A percentile compares a stretch with the other conserved stretches of the same genome.
phyloP scores from a whole-genome alignment of 352 stramenopile species.

The Elongisporangium undulatum region DNA sequence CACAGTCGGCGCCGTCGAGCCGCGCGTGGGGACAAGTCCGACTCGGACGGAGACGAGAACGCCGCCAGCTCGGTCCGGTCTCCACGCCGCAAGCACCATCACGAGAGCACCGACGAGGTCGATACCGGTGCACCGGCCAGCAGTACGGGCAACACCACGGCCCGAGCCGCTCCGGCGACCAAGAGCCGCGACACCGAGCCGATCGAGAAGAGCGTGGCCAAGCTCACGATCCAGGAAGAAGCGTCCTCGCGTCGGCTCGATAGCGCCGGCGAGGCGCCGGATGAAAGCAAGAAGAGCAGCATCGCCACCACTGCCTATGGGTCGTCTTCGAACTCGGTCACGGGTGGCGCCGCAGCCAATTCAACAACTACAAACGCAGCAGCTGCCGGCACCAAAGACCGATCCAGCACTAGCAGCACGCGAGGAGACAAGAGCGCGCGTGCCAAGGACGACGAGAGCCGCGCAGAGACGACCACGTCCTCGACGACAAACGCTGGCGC shows the following conservation, averaged over 20 bases:
- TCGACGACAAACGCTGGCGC: neutral
- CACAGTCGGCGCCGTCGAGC: constrained; percentile 32
- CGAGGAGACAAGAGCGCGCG: constrained; percentile 20
- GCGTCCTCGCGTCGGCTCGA: constrained; percentile 11
- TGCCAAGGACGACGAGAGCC: constrained; percentile 52
- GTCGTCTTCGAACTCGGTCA: constrained; percentile 3
- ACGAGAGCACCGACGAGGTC: neutral
- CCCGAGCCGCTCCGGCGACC: neutral
- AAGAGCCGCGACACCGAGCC: neutral
- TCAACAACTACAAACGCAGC: neutral
- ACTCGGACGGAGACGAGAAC: constrained; percentile 24
- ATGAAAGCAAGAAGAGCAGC: constrained; percentile 9
- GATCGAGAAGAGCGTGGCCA: constrained; percentile 29
- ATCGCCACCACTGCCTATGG: neutral
- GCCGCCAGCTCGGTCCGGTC: constrained; percentile 15
- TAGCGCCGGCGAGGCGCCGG: constrained; percentile 12
- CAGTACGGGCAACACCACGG: neutral
- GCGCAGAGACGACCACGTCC: constrained; percentile 20
- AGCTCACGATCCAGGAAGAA: constrained; percentile 29
- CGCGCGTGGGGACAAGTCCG: constrained; percentile 12
- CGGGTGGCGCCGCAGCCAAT: neutral
- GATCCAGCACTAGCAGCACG: constrained; percentile 11
- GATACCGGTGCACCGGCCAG: constrained; percentile 1
- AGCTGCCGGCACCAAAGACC: constrained; percentile 9
- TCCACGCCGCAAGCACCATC: neutral